Conservation (phyloP, 352 stramenopile species). For the Phytophthora kernoviae region DNA sequence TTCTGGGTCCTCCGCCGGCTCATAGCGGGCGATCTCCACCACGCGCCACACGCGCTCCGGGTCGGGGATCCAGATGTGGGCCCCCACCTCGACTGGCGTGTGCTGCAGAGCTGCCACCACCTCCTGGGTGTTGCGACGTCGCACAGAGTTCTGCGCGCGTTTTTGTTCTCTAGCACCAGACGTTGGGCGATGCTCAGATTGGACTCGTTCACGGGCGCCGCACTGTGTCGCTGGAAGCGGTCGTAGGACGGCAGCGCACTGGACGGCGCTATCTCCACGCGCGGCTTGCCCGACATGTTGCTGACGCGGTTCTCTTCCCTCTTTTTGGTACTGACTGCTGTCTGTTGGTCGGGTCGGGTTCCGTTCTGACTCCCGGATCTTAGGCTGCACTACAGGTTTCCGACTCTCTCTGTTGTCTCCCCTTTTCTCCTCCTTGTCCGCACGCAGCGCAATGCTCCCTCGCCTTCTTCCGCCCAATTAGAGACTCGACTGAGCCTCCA, state of each 20-base stretch:
- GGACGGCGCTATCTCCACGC: constrained; percentile 65
- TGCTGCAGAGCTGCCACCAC: constrained; percentile 68
- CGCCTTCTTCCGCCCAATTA: constrained; percentile 8
- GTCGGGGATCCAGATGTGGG: constrained; percentile 89
- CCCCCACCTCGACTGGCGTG: constrained; percentile 74
- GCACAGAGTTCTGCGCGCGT: constrained; percentile 66
- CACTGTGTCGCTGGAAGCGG: constrained; percentile 72
- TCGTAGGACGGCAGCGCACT: constrained; percentile 81
- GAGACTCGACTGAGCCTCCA: background rate
- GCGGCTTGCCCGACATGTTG: constrained; percentile 48
- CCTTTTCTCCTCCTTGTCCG: background rate
- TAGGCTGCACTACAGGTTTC: background rate
- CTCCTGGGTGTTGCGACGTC: constrained; percentile 73
- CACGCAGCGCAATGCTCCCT: background rate
- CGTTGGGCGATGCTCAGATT: constrained; percentile 80
- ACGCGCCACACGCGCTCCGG: constrained; percentile 83
- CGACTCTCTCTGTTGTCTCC: constrained; percentile 4
- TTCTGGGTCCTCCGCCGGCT: constrained; percentile 49
- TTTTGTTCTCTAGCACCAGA: constrained; percentile 87
- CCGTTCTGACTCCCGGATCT: constrained; percentile 15
- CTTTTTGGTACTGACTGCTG: background rate
- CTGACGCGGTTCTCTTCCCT: background rate
- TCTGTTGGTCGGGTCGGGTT: constrained; percentile 7
- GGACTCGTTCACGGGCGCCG: constrained; percentile 58
- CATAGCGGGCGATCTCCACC: constrained; percentile 75